These are phyloP conservation scores for Colletotrichum cordylinicola DNA, from an alignment of 2,329 filamentous ascomycete species.

Conservation along the genomic window DNA sequence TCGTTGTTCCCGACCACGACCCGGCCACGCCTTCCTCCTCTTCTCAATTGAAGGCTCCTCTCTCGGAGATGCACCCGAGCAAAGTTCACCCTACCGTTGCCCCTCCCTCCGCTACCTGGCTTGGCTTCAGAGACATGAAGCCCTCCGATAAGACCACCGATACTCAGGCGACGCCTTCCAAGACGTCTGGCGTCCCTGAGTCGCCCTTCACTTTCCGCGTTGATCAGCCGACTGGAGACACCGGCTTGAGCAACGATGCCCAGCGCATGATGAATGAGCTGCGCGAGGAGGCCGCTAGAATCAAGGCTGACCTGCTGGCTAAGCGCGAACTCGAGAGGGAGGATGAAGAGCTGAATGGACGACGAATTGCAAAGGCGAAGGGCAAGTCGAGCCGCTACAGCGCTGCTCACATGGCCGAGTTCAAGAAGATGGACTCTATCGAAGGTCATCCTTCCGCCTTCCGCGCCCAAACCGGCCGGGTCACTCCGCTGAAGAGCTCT, in stretches of 20 bases:
- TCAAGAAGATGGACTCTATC: constrained; percentile 98
- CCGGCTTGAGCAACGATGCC: constrained; percentile 66
- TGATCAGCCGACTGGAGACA: constrained; percentile 52
- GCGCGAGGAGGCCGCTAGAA: constrained; percentile 50
- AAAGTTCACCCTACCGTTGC: constrained; percentile 79
- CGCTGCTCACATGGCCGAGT: constrained; percentile 83
- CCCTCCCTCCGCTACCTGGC: constrained; percentile 78
- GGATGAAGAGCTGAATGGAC: constrained; percentile 50
- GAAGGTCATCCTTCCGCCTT: constrained; percentile 83
- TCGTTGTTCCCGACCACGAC: constrained; percentile 35
- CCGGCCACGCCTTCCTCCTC: constrained; percentile 67
- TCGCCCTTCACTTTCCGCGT: constrained; percentile 72
- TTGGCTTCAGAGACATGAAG: constrained; percentile 82
- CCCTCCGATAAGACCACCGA: constrained; percentile 49
- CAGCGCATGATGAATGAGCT: constrained; percentile 70
- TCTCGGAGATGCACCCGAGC: constrained; percentile 90
- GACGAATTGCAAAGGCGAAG: constrained; percentile 82
- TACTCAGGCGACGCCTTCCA: constrained; percentile 69
- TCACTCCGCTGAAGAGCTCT: constrained; percentile 50
- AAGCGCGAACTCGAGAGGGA: constrained; percentile 62
- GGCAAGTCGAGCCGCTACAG: constrained; percentile 82
- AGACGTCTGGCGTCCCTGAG: constrained; percentile 54
- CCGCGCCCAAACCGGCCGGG: constrained; percentile 61
- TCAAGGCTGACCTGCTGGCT: constrained; percentile 35
- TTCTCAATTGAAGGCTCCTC: constrained; percentile 71